Evolutionary conservation across 495 filamentous ascomycete species (phyloP).

Genomic region (Melanomma pulvis-pyrius): DNA sequence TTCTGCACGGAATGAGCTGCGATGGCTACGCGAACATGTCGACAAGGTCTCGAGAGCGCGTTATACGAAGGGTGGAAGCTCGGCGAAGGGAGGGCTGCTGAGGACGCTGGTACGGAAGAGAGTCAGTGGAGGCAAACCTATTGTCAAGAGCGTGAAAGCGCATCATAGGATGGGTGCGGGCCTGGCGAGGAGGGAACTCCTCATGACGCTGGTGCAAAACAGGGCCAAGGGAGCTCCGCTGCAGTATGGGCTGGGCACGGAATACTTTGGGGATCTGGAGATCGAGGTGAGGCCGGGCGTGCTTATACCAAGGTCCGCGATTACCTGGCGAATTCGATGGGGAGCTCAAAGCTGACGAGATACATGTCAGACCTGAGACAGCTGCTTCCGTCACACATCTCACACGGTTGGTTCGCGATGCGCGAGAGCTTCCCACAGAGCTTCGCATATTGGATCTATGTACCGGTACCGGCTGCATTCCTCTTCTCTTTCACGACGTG

Average conservation of each 20-base stretch:
- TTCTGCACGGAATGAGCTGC: constrained; percentile 76
- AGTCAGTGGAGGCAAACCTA: constrained; percentile 65
- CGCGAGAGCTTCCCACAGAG: constrained; percentile 8
- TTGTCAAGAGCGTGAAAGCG: constrained; percentile 34
- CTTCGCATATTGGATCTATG: constrained; percentile 81
- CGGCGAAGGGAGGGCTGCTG: constrained; percentile 7
- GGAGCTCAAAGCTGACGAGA: neutral
- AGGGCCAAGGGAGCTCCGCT: constrained; percentile 72
- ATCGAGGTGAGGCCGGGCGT: constrained; percentile 77
- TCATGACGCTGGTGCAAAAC: constrained; percentile 47
- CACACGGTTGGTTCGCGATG: constrained; percentile 15
- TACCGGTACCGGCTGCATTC: constrained; percentile 88
- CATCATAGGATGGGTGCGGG: constrained; percentile 1
- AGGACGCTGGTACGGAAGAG: constrained; percentile 54
- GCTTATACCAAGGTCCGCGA: constrained; percentile 74
- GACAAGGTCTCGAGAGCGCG: constrained; percentile 26
- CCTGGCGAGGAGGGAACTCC: constrained; percentile 4
- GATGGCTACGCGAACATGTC: constrained; percentile 78
- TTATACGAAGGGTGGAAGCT: neutral
- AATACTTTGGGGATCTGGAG: constrained; percentile 83
- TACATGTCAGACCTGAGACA: constrained; percentile 43
- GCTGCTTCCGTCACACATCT: constrained; percentile 43
- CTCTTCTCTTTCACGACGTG: constrained; percentile 67
- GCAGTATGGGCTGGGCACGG: constrained; percentile 86
- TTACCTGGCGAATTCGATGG: neutral